Conservation (phyloP, 305 asterid genomes). For the Withania somnifera region DNA sequence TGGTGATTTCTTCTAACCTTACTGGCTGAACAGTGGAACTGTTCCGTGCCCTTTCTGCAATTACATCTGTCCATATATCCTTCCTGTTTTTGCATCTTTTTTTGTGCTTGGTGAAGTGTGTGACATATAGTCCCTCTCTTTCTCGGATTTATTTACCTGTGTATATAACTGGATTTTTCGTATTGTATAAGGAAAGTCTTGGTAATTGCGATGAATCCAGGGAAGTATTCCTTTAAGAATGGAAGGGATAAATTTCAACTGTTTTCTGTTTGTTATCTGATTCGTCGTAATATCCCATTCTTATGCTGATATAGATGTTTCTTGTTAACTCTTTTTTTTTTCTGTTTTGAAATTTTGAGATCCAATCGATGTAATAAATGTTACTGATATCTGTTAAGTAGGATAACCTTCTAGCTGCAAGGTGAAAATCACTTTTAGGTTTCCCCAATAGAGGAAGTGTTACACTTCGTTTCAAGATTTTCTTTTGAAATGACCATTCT, state of each 20-base stretch:
- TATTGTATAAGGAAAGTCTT: neutral
- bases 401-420: neutral
- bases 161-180: neutral
- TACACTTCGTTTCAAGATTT: neutral
- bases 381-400: neutral
- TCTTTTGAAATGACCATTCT: neutral
- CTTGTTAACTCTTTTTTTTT: neutral
- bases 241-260: neutral
- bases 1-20: neutral
- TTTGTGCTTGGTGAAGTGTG: neutral
- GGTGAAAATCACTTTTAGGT: neutral
- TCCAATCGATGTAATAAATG: neutral
- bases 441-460: neutral
- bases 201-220: neutral
- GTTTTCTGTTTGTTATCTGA: neutral
- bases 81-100: neutral
- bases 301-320: neutral
- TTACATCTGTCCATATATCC: neutral
- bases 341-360: neutral
- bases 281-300: neutral
- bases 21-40: neutral
- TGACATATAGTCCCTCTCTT: neutral
- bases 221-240: neutral
- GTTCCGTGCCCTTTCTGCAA: neutral
- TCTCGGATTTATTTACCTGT: neutral